Evolutionary conservation across 2,329 filamentous ascomycete species (phyloP), one percentile per base, ranked within the genome.

Genomic region (Graphilbum ipis-grandicollis): DNA sequence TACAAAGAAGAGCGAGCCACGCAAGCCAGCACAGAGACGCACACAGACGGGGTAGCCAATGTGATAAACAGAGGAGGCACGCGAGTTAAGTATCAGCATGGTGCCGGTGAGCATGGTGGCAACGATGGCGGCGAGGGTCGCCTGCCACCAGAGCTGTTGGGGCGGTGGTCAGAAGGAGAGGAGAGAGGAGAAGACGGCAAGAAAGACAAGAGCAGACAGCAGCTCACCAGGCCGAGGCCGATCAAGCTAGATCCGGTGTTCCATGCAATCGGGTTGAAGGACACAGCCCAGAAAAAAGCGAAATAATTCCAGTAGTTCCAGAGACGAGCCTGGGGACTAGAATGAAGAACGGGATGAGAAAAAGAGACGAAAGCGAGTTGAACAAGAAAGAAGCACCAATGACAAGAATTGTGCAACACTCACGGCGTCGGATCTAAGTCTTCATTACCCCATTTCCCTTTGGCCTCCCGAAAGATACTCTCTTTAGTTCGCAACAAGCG

Each of bases 1-100:
- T 6, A 44, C 39, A 29, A 43, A 43, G 17, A 38, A 41, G 23
- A 43, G 38, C 14, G 41, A 43, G 17, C 43, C 43, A 31, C 35
- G 40, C 26, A 43, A 38, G 32, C 43, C 43, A n/a, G 39, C 35
- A 8, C 31, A 35, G 9, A 35, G 25, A 8, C 41, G 34, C 8
- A 43, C 25, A 14, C 30, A 40, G 2, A 40, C 41, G 3, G 43
- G 43, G 32, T 29, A 40, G 21, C 43, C 43, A 31, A 44, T 33
- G 33, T 44, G 43, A 19, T 44, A 44, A 6, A 37, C 35, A 2
- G 41, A 34, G 4, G 41, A 33, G 3, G 38, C 41, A 12, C 41
- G 38, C 12, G 41, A 43, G 31, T 40, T 38, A 34, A 43, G 33
- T 17, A 42, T 30, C 13, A 42, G 43, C 34, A 39, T 31, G 3